phyloP scores from a whole-genome alignment of 2,329 filamentous ascomycete species.

The Penicillium sp. region DNA sequence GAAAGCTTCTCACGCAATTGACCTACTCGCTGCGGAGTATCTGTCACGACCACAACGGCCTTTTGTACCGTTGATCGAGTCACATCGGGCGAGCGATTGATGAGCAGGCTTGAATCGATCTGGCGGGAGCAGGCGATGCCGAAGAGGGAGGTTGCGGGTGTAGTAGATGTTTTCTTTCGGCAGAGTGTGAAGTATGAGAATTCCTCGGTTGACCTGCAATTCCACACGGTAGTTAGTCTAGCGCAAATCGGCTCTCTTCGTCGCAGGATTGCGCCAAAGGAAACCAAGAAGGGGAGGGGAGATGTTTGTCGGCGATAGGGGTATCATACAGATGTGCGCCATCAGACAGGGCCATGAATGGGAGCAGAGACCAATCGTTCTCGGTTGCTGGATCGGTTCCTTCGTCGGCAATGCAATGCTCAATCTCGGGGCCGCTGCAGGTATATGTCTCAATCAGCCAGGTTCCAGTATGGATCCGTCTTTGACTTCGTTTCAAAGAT shows the following conservation, averaged over 20 bases:
- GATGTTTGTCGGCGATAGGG: not conserved
- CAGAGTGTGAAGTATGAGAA: constrained; percentile 98
- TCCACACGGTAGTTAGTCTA: constrained; percentile 5
- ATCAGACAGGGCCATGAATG: constrained; percentile 96
- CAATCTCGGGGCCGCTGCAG: constrained; percentile 79
- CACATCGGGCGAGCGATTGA: constrained; percentile 79
- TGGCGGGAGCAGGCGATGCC: constrained; percentile 95
- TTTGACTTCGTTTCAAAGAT: not conserved
- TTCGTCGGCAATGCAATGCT: constrained; percentile 82
- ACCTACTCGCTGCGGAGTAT: constrained; percentile 85
- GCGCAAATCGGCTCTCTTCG: not conserved
- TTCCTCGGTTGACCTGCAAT: constrained; percentile 69
- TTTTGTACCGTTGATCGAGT: constrained; percentile 98
- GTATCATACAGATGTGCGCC: constrained; percentile 80
- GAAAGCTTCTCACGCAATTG: constrained; percentile 85
- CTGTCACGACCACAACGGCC: constrained; percentile 91
- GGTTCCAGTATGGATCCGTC: not conserved
- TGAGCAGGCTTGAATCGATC: constrained; percentile 73
- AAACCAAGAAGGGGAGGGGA: not conserved
- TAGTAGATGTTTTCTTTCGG: constrained; percentile 46
- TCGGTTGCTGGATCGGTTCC: constrained; percentile 74
- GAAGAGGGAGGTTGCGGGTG: constrained; percentile 77
- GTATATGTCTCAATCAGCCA: constrained; percentile 1
- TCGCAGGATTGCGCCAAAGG: not conserved
- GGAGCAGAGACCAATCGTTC: constrained; percentile 86